Evolutionary conservation across 129 eudicot genomes (phyloP).

Genomic region (Ambrosia trifida): DNA sequence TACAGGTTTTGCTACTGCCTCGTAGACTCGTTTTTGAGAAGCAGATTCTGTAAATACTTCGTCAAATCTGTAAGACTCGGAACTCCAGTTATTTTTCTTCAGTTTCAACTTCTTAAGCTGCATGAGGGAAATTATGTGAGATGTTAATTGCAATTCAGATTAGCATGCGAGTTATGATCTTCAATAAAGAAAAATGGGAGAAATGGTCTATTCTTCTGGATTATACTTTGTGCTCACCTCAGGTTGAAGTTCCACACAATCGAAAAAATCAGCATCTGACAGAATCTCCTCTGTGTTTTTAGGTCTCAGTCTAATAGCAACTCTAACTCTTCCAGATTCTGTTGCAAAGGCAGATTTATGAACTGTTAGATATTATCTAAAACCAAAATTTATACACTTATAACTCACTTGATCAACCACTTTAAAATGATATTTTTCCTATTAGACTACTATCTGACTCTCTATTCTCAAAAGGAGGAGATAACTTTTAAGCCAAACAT

Average conservation of each 20-base stretch:
- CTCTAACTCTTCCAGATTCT: slow-evolving; percentile 97
- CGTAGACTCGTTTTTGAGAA: slow-evolving; percentile 95
- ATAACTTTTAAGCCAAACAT: background rate
- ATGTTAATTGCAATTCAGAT: background rate
- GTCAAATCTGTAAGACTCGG: slow-evolving; percentile 86
- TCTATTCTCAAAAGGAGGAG: background rate
- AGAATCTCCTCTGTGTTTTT: slow-evolving; percentile 71
- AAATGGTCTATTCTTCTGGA: background rate
- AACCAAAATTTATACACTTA: background rate
- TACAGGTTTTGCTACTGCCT: slow-evolving; percentile 95
- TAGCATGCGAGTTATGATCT: slow-evolving; percentile 9
- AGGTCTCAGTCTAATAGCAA: slow-evolving; percentile 91
- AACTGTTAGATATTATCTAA: background rate
- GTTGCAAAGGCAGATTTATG: slow-evolving; percentile 28
- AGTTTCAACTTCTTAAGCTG: slow-evolving; percentile 87
- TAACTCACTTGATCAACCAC: slow-evolving; percentile 8
- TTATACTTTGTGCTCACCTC: slow-evolving; percentile 52
- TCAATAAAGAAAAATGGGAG: slow-evolving; percentile 5
- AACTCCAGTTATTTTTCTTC: slow-evolving; percentile 89
- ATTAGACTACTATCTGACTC: background rate
- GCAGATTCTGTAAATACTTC: slow-evolving; percentile 88
- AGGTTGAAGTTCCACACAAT: slow-evolving; percentile 85
- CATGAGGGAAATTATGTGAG: slow-evolving; percentile 23
- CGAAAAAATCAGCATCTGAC: slow-evolving; percentile 78
- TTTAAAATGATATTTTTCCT: background rate